Conservation (phyloP, 768 basidiomycete species). For the Chalciporus pseudorubinellus region DNA sequence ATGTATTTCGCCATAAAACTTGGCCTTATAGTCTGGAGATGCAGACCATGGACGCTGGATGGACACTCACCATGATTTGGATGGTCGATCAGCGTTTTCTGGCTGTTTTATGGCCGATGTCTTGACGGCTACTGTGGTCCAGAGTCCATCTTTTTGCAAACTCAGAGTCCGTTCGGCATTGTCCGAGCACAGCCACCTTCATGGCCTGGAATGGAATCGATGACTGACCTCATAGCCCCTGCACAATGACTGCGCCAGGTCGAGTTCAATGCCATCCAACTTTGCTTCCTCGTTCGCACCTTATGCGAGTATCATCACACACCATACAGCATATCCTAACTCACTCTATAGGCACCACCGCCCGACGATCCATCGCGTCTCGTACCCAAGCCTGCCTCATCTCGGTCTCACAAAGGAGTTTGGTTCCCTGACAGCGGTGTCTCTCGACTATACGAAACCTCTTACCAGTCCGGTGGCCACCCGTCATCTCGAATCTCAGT, state of each 20-base stretch:
- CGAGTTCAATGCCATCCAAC: slow-evolving; percentile 27
- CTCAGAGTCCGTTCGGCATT: slow-evolving; percentile 41
- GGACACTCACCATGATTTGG: slow-evolving; percentile 37
- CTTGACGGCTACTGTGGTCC: slow-evolving; percentile 24
- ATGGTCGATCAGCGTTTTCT: slow-evolving; percentile 14
- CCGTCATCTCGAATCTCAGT: slow-evolving; percentile 53
- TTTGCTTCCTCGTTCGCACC: slow-evolving; percentile 55
- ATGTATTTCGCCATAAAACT: slow-evolving; percentile 7
- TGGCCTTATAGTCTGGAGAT: not conserved
- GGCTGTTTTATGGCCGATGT: slow-evolving; percentile 27
- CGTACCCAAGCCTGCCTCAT: slow-evolving; percentile 13
- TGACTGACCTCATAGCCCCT: too few species aligned
- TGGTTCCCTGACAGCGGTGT: slow-evolving; percentile 50
- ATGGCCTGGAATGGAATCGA: not conserved
- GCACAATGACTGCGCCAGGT: too few species aligned
- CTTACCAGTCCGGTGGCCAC: slow-evolving; percentile 71
- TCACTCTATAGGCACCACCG: slow-evolving; percentile 46
- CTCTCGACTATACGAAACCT: slow-evolving; percentile 33
- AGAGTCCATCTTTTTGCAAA: slow-evolving; percentile 7
- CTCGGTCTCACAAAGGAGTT: slow-evolving; percentile 36
- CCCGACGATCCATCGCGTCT: slow-evolving; percentile 50
- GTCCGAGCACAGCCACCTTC: slow-evolving; percentile 37
- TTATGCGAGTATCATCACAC: slow-evolving; percentile 42
- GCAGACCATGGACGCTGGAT: slow-evolving; percentile 9
- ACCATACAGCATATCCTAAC: slow-evolving; percentile 2